phyloP scores from a whole-genome alignment of 2,329 filamentous ascomycete genomes.

The Chaetomium sp. region DNA sequence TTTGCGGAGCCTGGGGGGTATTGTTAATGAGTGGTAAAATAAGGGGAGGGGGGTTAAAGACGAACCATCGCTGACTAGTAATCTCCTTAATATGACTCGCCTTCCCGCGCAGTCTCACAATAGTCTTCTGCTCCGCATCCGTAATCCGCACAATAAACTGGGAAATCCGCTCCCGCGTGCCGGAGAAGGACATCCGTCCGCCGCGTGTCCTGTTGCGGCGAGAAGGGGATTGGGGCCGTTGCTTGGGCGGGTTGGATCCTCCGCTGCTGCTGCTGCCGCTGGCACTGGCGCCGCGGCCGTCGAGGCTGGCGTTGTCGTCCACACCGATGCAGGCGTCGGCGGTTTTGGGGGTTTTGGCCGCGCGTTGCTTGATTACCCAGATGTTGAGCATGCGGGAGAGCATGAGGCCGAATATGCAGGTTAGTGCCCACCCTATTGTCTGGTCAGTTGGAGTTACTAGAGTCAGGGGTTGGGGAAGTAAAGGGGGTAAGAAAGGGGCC shows the following conservation, averaged over 20 bases:
- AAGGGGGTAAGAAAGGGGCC: slow-evolving; percentile 5
- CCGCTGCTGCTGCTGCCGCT: not conserved
- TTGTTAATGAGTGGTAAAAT: not conserved
- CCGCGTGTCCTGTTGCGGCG: not conserved
- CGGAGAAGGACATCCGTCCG: slow-evolving; percentile 1
- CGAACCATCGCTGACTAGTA: slow-evolving; percentile 43
- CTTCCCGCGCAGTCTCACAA: slow-evolving; percentile 47
- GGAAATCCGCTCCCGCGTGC: not conserved
- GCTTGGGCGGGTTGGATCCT: not conserved
- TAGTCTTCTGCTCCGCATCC: slow-evolving; percentile 36
- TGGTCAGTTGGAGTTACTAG: not conserved
- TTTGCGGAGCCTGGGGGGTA: slow-evolving; percentile 40
- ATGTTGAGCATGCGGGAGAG: slow-evolving; percentile 50
- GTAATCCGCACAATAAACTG: slow-evolving; percentile 10
- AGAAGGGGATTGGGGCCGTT: not conserved
- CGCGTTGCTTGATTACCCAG: slow-evolving; percentile 47
- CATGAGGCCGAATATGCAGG: slow-evolving; percentile 43
- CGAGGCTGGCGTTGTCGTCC: not conserved
- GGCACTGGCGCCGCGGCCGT: no score
- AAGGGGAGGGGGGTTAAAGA: not conserved
- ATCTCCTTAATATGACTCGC: slow-evolving; percentile 53
- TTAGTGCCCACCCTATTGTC: slow-evolving; percentile 40
- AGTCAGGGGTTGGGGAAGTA: not conserved
- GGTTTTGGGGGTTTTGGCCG: slow-evolving; percentile 17
- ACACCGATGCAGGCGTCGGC: no score